These are phyloP conservation scores for Penicillium sp. DNA, from an alignment of 2,329 filamentous ascomycete genomes.

Conservation along the genomic window DNA sequence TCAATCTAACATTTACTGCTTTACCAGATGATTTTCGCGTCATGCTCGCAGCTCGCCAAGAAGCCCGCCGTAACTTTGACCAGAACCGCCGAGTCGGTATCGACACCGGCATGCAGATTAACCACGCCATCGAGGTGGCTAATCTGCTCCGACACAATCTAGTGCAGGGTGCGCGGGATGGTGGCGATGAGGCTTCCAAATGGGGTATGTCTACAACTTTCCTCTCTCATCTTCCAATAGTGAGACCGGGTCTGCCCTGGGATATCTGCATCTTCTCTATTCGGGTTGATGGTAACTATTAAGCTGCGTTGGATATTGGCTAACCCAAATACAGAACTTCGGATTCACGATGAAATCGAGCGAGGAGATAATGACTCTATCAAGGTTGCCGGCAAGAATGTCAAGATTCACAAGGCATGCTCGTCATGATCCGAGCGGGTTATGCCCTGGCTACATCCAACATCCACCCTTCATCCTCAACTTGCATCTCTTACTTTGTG, in stretches of 20 bases:
- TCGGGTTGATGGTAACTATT: not conserved
- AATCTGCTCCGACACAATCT: constrained; percentile 80
- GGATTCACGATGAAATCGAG: constrained; percentile 90
- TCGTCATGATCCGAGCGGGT: constrained; percentile 31
- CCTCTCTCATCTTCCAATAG: not conserved
- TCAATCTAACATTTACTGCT: constrained; percentile 9
- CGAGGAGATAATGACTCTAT: constrained; percentile 91
- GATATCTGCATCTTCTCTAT: too few species aligned
- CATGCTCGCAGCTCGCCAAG: constrained; percentile 70
- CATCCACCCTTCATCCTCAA: not conserved
- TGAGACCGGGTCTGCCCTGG: too few species aligned
- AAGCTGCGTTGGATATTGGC: not conserved
- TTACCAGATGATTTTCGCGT: constrained; percentile 70
- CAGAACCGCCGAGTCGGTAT: constrained; percentile 65
- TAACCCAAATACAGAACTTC: constrained; percentile 63
- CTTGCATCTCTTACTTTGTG: not conserved
- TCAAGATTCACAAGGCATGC: constrained; percentile 49
- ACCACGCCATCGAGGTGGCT: constrained; percentile 82
- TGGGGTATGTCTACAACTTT: constrained; percentile 36
- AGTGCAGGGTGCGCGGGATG: constrained; percentile 72
- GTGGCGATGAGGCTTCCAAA: constrained; percentile 36
- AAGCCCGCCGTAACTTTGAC: constrained; percentile 77
- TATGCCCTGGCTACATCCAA: not conserved
- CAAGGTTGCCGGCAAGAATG: constrained; percentile 59
- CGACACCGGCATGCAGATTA: constrained; percentile 66